These are phyloP conservation scores for Quercus rubra DNA, from an alignment of 306 rosid species.

Conservation along the genomic window DNA sequence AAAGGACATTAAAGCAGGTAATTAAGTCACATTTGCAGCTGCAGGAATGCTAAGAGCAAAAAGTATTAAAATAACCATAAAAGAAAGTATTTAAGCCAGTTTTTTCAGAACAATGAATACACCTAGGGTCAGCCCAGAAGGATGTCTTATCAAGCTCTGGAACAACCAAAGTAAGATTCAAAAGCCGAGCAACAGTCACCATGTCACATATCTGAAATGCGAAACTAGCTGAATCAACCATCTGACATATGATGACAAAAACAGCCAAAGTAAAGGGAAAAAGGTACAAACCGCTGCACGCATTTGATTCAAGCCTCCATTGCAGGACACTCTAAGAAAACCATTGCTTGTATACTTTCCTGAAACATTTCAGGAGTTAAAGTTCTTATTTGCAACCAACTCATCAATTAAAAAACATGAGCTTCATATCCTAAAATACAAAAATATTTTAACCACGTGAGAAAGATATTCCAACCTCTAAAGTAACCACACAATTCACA, in stretches of 20 bases:
- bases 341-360: slow-evolving; percentile 98
- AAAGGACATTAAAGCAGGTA: slow-evolving; percentile 15
- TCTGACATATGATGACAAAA: slow-evolving; percentile 11
- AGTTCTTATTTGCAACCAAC: neutral
- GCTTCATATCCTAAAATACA: neutral
- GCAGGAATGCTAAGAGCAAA: slow-evolving; percentile 26
- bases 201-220: slow-evolving; percentile 93
- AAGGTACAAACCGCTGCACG: slow-evolving; percentile 90
- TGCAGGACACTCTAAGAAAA: slow-evolving; percentile 93
- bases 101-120: slow-evolving; percentile 22
- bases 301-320: slow-evolving; percentile 99
- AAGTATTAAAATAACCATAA: slow-evolving; percentile 8
- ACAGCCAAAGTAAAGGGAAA: slow-evolving; percentile 9
- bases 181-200: slow-evolving; percentile 91
- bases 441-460: neutral
- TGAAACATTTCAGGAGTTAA: slow-evolving; percentile 40
- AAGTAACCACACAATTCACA: neutral
- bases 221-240: slow-evolving; percentile 26
- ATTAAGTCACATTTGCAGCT: slow-evolving; percentile 44
- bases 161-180: slow-evolving; percentile 93
- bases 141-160: slow-evolving; percentile 98
- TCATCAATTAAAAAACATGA: neutral
- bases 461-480: neutral
- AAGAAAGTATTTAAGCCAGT: slow-evolving; percentile 11
- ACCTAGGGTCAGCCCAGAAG: slow-evolving; percentile 99